These are phyloP conservation scores for Talaromyces marneffei DNA, from an alignment of 2,329 filamentous ascomycete genomes.

Conservation along the genomic window DNA sequence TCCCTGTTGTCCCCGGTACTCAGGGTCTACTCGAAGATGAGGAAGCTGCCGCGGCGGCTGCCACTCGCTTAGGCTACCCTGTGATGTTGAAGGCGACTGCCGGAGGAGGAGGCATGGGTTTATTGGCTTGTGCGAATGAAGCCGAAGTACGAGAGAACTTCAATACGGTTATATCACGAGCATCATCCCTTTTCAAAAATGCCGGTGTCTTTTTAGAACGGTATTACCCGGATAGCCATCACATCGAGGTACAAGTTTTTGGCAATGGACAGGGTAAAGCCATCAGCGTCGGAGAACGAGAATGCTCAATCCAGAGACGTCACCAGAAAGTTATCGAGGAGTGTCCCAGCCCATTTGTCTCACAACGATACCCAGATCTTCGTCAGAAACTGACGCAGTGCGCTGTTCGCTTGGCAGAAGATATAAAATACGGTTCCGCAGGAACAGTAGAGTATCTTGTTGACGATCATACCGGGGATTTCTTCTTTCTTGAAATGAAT, in stretches of 20 bases:
- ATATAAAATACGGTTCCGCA: conserved; percentile 67
- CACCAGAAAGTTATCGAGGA: conserved; percentile 93
- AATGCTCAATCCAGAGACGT: conserved; percentile 79
- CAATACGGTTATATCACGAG: conserved; percentile 51
- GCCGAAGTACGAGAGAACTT: not conserved
- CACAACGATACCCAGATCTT: conserved; percentile 36
- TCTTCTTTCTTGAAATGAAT: conserved; percentile 63
- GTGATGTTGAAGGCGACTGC: conserved; percentile 73
- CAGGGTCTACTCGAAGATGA: conserved; percentile 48
- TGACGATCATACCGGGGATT: conserved; percentile 72
- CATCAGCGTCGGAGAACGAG: conserved; percentile 78
- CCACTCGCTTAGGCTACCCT: conserved; percentile 42
- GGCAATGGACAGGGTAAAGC: conserved; percentile 74
- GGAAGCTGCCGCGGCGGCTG: conserved; percentile 37
- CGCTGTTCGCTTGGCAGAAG: conserved; percentile 63
- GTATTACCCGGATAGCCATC: conserved; percentile 71
- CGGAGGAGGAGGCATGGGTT: conserved; percentile 78
- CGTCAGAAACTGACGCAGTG: conserved; percentile 56
- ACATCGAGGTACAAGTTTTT: conserved; percentile 88
- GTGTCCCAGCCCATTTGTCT: conserved; percentile 67
- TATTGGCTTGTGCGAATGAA: conserved; percentile 30
- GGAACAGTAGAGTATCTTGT: conserved; percentile 89
- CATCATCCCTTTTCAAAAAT: conserved; percentile 73
- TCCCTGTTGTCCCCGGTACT: conserved; percentile 52
- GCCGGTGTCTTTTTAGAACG: conserved; percentile 72